Evolutionary conservation across 2,329 filamentous ascomycete genomes (phyloP).

Genomic region (Penicillium sp.): DNA sequence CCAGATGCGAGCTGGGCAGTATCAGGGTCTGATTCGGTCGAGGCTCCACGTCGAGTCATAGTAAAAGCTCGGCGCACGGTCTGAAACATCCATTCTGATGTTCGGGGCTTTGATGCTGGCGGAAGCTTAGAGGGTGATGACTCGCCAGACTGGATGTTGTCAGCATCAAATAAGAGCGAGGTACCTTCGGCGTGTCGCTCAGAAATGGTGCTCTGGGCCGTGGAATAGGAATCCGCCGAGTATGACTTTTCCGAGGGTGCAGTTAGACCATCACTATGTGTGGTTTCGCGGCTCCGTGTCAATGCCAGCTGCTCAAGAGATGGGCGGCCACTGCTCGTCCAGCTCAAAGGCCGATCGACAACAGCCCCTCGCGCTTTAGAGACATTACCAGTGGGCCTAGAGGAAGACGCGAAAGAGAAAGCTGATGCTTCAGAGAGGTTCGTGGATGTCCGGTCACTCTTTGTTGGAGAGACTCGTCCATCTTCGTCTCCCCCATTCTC

Average conservation of each 20-base stretch:
- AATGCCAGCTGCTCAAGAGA: constrained; percentile 23
- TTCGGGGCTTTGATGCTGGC: constrained; percentile 41
- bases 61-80: constrained; percentile 61
- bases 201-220: constrained; percentile 46
- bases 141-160: constrained; percentile 24
- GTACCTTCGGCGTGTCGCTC: constrained; percentile 50
- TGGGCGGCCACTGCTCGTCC: constrained; percentile 21
- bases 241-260: constrained; percentile 34
- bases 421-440: constrained; percentile 51
- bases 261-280: constrained; percentile 22
- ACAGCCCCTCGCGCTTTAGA: constrained; percentile 16
- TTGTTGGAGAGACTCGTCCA: constrained; percentile 45
- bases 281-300: constrained; percentile 17
- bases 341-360: constrained; percentile 20
- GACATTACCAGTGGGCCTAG: constrained; percentile 18
- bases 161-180: constrained; percentile 45
- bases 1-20: constrained; percentile 24
- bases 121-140: constrained; percentile 25
- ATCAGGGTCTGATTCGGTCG: constrained; percentile 13
- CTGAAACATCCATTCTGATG: constrained; percentile 64
- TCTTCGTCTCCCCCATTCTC: constrained; percentile 14
- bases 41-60: constrained; percentile 30
- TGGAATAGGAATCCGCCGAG: constrained; percentile 48
- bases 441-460: constrained; percentile 52
- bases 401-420: constrained; percentile 40